These are phyloP conservation scores for Petasospora fabianii DNA, from an alignment of 1,139 yeast genomes.

Conservation along the genomic window DNA sequence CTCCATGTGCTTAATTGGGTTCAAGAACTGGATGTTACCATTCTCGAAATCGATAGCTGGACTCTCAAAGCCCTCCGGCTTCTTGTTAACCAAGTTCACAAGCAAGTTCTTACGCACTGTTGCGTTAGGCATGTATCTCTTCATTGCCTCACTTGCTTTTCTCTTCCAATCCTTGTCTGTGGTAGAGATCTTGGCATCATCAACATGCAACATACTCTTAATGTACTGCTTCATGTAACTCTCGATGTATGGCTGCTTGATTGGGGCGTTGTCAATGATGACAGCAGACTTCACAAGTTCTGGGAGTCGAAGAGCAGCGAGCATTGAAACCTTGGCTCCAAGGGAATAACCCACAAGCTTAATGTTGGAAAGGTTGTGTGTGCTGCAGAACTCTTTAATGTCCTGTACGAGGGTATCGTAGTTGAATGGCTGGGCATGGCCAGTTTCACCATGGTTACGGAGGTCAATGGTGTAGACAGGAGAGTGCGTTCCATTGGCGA, in stretches of 20 bases:
- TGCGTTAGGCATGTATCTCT: constrained; percentile 30
- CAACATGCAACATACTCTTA: constrained; percentile 25
- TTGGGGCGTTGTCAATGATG: constrained; percentile 49
- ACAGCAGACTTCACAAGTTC: constrained; percentile 38
- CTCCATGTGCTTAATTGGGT: constrained; percentile 26
- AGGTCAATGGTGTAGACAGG: constrained; percentile 43
- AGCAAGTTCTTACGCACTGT: constrained; percentile 30
- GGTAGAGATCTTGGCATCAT: constrained; percentile 24
- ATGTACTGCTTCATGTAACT: constrained; percentile 25
- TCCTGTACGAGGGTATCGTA: constrained; percentile 42
- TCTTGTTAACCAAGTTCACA: constrained; percentile 26
- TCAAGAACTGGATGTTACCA: constrained; percentile 37
- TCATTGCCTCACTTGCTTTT: constrained; percentile 27
- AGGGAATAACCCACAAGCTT: constrained; percentile 48
- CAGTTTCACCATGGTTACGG: constrained; percentile 48
- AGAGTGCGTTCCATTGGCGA: constrained; percentile 32
- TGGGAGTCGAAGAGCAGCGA: constrained; percentile 39
- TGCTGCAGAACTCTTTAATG: constrained; percentile 34
- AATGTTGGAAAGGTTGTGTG: constrained; percentile 29
- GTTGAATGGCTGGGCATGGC: constrained; percentile 41
- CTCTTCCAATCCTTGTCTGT: constrained; percentile 34
- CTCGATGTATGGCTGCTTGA: constrained; percentile 28
- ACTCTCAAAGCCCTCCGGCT: constrained; percentile 15
- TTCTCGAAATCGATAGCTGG: constrained; percentile 22
- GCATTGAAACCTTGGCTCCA: constrained; percentile 54